Evolutionary conservation across 2,329 filamentous ascomycete species (phyloP), one percentile per base, ranked within the genome.

Genomic region (Trichophyton equinum): DNA sequence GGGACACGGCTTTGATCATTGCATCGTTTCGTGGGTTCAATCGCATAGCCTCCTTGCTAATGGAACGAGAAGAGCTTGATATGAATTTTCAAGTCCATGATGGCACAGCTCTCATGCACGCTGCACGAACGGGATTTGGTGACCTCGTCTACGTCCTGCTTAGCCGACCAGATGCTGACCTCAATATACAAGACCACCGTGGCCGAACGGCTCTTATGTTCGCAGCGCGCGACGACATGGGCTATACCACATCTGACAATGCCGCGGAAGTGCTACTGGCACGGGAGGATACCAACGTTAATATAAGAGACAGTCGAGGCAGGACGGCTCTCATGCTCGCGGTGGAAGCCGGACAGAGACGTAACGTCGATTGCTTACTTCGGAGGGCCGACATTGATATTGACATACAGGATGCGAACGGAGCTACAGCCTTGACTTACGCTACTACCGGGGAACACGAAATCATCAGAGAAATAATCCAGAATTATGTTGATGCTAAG

Each of bases 101-200:
- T 8, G 25, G 46, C 38, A 59, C 58, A 22, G 30, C 58, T 15
- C 46, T 59, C 22, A 27, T 27, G 40, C 18, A 25, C 13, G 61
- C 61, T 1, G 58, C 40, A 20, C 3, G 13, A 1, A 33, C n/a
- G 3, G 74, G 72, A 15, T 72, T 75, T 62, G 64, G 68, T 2
- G 68, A 71, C 5, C 67, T 74, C 22, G 66, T 75, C 4, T 63
- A 70, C 18, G 47, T 70, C 13, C 64, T 75, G 15, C 58, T 59
- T 7, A 25, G n/a, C 15, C 18, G 58, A 7, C 38, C 25, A 9
- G 58, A 51, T 25, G 27, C 40, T n/a, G 58, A 59, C 22, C n/a
- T 59, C 8, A 59, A 59, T n/a, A 13, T 15, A 22, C 20, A 33
- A 47, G 58, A 59, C n/a, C 27, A 30, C 4, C 20, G 30, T 15